These are phyloP conservation scores for Triticum dicoccoides DNA, from an alignment of 176 grass and related monocot genomes.

Conservation along the genomic window DNA sequence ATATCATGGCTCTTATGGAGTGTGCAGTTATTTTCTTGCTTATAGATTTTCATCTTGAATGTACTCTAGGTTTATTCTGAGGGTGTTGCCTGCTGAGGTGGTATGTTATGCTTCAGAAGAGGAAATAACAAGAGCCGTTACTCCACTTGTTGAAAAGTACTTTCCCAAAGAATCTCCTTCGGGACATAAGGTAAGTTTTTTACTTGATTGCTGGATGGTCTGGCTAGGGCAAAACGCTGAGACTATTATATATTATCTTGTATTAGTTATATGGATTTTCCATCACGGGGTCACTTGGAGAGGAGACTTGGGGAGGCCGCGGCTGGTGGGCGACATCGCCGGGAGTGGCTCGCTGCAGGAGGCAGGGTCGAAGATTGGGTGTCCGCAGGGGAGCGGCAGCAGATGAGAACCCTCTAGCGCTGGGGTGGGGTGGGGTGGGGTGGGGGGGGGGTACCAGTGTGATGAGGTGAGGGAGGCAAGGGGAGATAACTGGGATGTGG, in stretches of 20 bases:
- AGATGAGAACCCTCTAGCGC: no score
- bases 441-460: no score
- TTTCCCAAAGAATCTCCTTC: slow-evolving; percentile 64
- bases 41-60: slow-evolving; percentile 13
- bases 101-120: slow-evolving; percentile 92
- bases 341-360: no score
- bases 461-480: no score
- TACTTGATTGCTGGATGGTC: background rate
- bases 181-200: slow-evolving; percentile 53
- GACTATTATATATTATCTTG: background rate
- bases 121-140: slow-evolving; percentile 83
- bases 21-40: slow-evolving; percentile 13
- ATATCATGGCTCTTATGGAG: background rate
- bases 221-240: background rate
- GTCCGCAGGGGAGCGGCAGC: no score
- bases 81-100: slow-evolving; percentile 82
- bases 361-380: no score
- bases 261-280: background rate
- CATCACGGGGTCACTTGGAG: background rate
- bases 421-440: no score
- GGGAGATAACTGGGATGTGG: no score
- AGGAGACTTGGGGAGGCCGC: no score
- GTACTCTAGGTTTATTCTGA: slow-evolving; percentile 76
- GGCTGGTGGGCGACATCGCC: no score
- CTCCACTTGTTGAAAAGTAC: slow-evolving; percentile 68